Conservation (phyloP, 2,329 filamentous ascomycete species). For the Trichoderma sp. region DNA sequence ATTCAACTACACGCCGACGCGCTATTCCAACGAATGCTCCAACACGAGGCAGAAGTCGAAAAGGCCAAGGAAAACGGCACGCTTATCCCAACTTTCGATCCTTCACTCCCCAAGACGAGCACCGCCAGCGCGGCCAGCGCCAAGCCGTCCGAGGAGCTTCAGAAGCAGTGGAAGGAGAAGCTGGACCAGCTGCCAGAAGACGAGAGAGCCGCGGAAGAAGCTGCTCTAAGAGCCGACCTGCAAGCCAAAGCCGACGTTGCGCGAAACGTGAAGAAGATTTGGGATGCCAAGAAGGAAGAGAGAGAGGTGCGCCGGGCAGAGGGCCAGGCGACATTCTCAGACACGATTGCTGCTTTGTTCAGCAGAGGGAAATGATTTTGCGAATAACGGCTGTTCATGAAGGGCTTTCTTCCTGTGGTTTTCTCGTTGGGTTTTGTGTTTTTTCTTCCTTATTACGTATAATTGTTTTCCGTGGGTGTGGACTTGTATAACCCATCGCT, state of each 20-base stretch:
- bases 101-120: slow-evolving; percentile 45
- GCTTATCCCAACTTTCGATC: slow-evolving; percentile 58
- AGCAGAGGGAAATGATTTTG: slow-evolving; percentile 29
- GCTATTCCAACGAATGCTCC: slow-evolving; percentile 81
- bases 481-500: slow-evolving; percentile 3
- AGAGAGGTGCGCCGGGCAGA: slow-evolving; percentile 44
- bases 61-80: slow-evolving; percentile 61
- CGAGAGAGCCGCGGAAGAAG: slow-evolving; percentile 61
- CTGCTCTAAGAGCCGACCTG: slow-evolving; percentile 60
- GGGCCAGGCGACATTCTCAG: slow-evolving; percentile 32
- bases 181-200: slow-evolving; percentile 56
- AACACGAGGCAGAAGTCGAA: slow-evolving; percentile 73
- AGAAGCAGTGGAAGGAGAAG: slow-evolving; percentile 50
- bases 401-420: not conserved
- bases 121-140: slow-evolving; percentile 25
- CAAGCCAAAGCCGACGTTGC: slow-evolving; percentile 60
- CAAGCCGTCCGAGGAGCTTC: slow-evolving; percentile 44
- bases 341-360: slow-evolving; percentile 31
- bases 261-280: slow-evolving; percentile 50
- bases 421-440: not conserved
- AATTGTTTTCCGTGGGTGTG: not conserved
- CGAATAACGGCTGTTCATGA: not conserved
- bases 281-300: slow-evolving; percentile 55
- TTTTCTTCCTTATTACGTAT: not conserved
- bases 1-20: slow-evolving; percentile 96